A percentile compares a stretch with the other conserved stretches of the same genome.
phyloP scores from a whole-genome alignment of 2,329 filamentous ascomycete genomes.

The Tetracladium maxilliforme region DNA sequence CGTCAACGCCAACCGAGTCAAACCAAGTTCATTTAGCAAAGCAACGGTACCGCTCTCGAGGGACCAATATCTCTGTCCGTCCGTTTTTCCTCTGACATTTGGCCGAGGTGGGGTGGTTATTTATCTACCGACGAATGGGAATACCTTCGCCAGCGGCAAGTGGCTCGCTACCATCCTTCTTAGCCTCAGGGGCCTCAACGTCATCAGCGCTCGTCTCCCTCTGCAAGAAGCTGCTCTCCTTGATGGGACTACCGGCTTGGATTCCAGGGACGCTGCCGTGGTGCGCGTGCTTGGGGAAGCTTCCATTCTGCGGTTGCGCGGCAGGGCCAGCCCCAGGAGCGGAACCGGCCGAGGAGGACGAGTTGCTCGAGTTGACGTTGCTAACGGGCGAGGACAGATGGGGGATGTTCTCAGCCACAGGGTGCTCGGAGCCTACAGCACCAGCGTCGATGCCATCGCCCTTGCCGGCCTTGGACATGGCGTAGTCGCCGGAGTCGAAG shows the following conservation, averaged over 20 bases:
- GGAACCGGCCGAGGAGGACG: constrained; percentile 17
- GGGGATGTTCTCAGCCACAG: constrained; percentile 87
- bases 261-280: constrained; percentile 28
- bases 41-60: too few relatives aligned
- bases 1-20: neutral
- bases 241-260: constrained; percentile 66
- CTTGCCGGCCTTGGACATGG: constrained; percentile 94
- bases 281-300: constrained; percentile 26
- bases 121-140: constrained; percentile 1
- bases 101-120: too few relatives aligned
- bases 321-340: constrained; percentile 7
- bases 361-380: constrained; percentile 24
- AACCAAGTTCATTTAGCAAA: neutral
- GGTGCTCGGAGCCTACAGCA: constrained; percentile 86
- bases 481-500: constrained; percentile 93
- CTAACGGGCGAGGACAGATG: constrained; percentile 68
- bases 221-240: constrained; percentile 79
- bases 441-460: constrained; percentile 88
- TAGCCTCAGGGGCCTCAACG: too few relatives aligned
- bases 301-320: constrained; percentile 20
- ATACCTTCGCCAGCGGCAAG: neutral
- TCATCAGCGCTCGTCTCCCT: constrained; percentile 62
- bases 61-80: too few relatives aligned
- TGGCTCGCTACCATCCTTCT: too few relatives aligned
- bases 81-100: too few relatives aligned